Evolutionary conservation across 495 filamentous ascomycete species (phyloP), one percentile per base, ranked within the genome.

Genomic region (Aspergillus asperescens): DNA sequence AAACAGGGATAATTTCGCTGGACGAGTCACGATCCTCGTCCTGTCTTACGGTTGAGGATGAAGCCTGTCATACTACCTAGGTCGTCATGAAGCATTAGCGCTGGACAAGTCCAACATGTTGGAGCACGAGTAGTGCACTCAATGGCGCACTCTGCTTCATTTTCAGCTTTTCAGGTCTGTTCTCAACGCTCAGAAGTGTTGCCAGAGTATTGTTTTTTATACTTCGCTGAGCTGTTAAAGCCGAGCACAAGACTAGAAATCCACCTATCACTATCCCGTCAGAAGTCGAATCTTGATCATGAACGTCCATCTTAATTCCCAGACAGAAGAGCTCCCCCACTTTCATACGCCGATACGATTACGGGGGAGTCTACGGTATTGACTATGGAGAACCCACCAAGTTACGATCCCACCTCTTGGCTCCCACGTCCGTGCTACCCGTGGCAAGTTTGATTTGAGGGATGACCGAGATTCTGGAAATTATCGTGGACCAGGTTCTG

Each of bases 291-390:
- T 46, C 27, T 22, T 46, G 42, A 46, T 46, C 42, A 46, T 46
- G 27, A 46, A 46, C 27, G 42, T 46, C 27, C 31, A 32, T 46
- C 42, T 32, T 46, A 46, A 46, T 46, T 46, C 42, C 42, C 42
- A 46, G 13, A n/a, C 16, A 13, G 19, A 32, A 46, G 23, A 32
- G 16, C 27, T 20, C 42, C 42, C 32, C 42, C 27, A 46, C 42
- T 31, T 27, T 28, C 39, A 16, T 35, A n/a, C n/a, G n/a, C n/a
- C n/a, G n/a, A n/a, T n/a, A n/a, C n/a, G n/a, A n/a, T n/a, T n/a
- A n/a, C n/a, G n/a, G n/a, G n/a, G n/a, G n/a, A n/a, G n/a, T n/a
- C n/a, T n/a, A n/a, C n/a, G n/a, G 20, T 22, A 41, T 2, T 22
- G 16, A 15, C 9, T n/a, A 41, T 12, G 22, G 20, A 25, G 32